Conservation (phyloP, 2,329 filamentous ascomycete species). For the Penicillium sp. region DNA sequence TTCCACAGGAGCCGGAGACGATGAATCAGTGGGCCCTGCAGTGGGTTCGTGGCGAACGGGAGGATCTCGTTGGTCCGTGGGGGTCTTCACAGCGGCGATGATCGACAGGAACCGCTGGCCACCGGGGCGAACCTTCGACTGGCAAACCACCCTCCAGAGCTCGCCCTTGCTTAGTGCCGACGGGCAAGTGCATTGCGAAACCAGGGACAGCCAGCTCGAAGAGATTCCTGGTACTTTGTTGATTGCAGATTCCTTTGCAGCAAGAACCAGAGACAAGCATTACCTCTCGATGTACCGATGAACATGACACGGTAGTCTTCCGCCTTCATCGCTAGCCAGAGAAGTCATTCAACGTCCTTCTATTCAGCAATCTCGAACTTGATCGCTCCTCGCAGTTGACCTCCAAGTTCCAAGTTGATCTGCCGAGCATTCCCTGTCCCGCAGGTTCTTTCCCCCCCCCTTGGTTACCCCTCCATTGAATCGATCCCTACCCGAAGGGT, state of each 20-base stretch:
- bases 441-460: constrained; percentile 14
- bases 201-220: background rate
- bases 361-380: background rate
- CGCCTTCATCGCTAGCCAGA: constrained; percentile 12
- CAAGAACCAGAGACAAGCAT: background rate
- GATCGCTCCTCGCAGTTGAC: background rate
- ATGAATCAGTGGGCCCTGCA: background rate
- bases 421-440: constrained; percentile 21
- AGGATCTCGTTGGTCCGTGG: constrained; percentile 10
- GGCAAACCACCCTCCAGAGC: background rate
- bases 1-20: constrained; percentile 2
- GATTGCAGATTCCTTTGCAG: background rate
- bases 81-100: constrained; percentile 1
- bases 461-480: constrained; percentile 5
- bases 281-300: background rate
- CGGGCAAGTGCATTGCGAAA: background rate
- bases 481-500: background rate
- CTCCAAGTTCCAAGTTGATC: constrained; percentile 2
- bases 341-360: background rate
- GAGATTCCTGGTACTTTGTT: background rate
- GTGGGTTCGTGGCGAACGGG: background rate
- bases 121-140: constrained; percentile 4
- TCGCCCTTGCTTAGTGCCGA: constrained; percentile 21
- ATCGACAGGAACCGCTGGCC: constrained; percentile 22
- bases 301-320: constrained; percentile 8